Conservation (phyloP, 2,329 filamentous ascomycete species). For the Stemphylium lycopersici region DNA sequence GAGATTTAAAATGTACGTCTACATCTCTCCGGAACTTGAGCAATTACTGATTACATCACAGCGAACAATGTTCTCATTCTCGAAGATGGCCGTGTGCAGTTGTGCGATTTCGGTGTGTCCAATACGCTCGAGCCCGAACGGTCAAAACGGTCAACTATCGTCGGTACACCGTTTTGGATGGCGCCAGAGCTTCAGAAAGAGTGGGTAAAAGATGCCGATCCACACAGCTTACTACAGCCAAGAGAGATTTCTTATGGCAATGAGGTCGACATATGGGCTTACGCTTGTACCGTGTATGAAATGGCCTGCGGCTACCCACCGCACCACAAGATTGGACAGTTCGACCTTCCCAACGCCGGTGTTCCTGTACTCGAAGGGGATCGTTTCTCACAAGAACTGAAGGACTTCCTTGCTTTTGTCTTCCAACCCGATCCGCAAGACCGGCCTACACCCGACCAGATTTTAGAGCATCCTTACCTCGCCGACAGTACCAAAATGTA, state of each 20-base stretch:
- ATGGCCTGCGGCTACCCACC: slow-evolving; percentile 80
- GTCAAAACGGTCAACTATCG: slow-evolving; percentile 79
- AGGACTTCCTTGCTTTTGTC: slow-evolving; percentile 74
- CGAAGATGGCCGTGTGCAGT: slow-evolving; percentile 76
- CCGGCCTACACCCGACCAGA: slow-evolving; percentile 71
- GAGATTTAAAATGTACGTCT: slow-evolving; percentile 65
- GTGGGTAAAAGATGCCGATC: slow-evolving; percentile 62
- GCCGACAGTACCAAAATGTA: slow-evolving; percentile 66
- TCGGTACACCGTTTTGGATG: slow-evolving; percentile 88
- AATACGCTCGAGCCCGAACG: slow-evolving; percentile 76
- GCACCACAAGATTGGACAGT: slow-evolving; percentile 57
- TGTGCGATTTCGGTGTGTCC: slow-evolving; percentile 85
- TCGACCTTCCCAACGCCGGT: slow-evolving; percentile 51
- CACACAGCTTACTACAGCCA: slow-evolving; percentile 58
- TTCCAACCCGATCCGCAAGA: slow-evolving; percentile 71
- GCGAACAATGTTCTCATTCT: slow-evolving; percentile 80
- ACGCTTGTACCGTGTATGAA: slow-evolving; percentile 80
- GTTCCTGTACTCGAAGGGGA: slow-evolving; percentile 74
- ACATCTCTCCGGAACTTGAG: neutral
- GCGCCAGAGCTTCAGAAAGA: slow-evolving; percentile 69
- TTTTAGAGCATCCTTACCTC: slow-evolving; percentile 74
- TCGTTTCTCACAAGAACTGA: slow-evolving; percentile 71
- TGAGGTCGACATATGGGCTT: slow-evolving; percentile 79
- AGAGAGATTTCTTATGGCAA: slow-evolving; percentile 60
- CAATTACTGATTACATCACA: slow-evolving; percentile 23